phyloP scores from a whole-genome alignment of 176 grass and related monocot genomes.

The Rhynchospora tenuis region DNA sequence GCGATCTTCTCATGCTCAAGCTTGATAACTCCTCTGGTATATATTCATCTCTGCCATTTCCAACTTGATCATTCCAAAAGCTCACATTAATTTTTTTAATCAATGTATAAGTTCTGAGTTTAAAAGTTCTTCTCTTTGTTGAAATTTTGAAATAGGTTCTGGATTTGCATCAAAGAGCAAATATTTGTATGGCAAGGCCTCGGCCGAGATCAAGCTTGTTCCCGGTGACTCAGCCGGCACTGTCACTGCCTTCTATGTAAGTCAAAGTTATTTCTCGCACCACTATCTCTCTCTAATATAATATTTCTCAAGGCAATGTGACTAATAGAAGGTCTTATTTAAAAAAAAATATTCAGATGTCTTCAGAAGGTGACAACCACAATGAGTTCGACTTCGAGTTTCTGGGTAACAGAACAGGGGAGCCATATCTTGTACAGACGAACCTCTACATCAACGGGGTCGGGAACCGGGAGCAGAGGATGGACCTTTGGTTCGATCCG shows the following conservation, averaged over 20 bases:
- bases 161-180: conserved; percentile 71
- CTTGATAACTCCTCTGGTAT: conserved; percentile 71
- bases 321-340: background rate
- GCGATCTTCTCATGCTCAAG: conserved; percentile 80
- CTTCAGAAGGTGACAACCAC: conserved; percentile 63
- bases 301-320: background rate
- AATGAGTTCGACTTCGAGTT: conserved; percentile 99
- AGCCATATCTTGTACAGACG: conserved; percentile 94
- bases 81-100: background rate
- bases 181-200: conserved; percentile 75
- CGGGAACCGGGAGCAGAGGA: conserved; percentile 90
- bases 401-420: conserved; percentile 71
- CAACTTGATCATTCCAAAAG: background rate
- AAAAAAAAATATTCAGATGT: conserved; percentile 38
- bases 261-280: background rate
- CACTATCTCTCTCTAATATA: background rate
- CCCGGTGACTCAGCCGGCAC: conserved; percentile 84
- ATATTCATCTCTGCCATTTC: background rate
- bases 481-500: conserved; percentile 92
- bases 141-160: conserved; percentile 31
- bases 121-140: background rate
- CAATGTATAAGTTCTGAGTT: background rate
- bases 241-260: conserved; percentile 97
- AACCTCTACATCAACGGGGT: conserved; percentile 94
- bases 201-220: conserved; percentile 81